Conservation (phyloP, 306 rosid species). For the Nissolia schottii region DNA sequence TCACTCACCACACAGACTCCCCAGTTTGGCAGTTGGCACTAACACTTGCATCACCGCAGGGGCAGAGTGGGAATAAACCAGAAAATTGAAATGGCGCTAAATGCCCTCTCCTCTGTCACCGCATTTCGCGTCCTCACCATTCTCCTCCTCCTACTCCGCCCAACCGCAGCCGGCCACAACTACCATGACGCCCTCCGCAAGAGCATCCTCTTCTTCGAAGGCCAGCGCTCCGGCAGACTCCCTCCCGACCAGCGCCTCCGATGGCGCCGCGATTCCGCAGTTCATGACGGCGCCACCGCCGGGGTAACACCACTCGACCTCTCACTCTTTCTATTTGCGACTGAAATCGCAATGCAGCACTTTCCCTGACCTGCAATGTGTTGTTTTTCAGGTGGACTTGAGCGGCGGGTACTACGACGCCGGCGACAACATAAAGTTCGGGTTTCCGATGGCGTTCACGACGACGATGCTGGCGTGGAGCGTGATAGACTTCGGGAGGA, state of each 20-base stretch:
- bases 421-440: constrained; percentile 92
- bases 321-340: not conserved
- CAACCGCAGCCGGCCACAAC: constrained; percentile 46
- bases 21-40: not conserved
- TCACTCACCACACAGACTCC: not conserved
- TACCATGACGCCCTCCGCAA: constrained; percentile 79
- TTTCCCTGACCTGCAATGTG: constrained; percentile 19
- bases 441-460: constrained; percentile 97
- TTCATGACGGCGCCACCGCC: constrained; percentile 73
- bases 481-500: constrained; percentile 74
- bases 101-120: constrained; percentile 14
- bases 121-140: constrained; percentile 31
- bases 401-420: constrained; percentile 97
- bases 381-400: constrained; percentile 62
- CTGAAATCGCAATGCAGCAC: not conserved
- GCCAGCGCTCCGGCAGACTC: constrained; percentile 95
- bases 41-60: not conserved
- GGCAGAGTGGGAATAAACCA: not conserved
- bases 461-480: constrained; percentile 88
- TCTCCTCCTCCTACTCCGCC: constrained; percentile 38
- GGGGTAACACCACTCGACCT: constrained; percentile 39
- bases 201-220: constrained; percentile 95
- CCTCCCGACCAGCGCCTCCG: constrained; percentile 79
- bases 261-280: constrained; percentile 91
- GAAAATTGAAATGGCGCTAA: constrained; percentile 43